phyloP scores from a whole-genome alignment of 106 monocot species.

The Triglochin maritima region DNA sequence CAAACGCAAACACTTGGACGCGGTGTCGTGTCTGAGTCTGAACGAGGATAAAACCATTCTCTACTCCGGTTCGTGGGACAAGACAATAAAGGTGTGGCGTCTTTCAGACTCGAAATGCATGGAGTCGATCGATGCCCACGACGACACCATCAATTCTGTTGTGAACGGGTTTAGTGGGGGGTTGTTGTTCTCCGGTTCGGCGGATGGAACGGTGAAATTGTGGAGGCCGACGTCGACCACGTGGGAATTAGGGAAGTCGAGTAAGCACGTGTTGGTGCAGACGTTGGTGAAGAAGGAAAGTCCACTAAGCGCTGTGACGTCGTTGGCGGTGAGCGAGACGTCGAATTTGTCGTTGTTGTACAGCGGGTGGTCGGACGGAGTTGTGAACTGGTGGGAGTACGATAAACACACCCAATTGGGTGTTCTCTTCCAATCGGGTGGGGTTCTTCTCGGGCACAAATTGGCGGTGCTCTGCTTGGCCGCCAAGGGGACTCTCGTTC shows the following conservation, averaged over 20 bases:
- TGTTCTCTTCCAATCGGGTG: slow-evolving; percentile 40
- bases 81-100: slow-evolving; percentile 60
- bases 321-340: slow-evolving; percentile 29
- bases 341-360: slow-evolving; percentile 37
- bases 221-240: slow-evolving; percentile 38
- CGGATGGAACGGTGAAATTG: slow-evolving; percentile 70
- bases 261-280: slow-evolving; percentile 25
- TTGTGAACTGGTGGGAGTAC: slow-evolving; percentile 52
- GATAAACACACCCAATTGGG: too few relatives aligned
- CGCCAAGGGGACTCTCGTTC: slow-evolving; percentile 29
- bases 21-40: slow-evolving; percentile 59
- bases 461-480: slow-evolving; percentile 75
- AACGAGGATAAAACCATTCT: slow-evolving; percentile 48
- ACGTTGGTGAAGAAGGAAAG: slow-evolving; percentile 49
- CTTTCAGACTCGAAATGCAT: slow-evolving; percentile 50
- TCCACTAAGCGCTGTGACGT: slow-evolving; percentile 62
- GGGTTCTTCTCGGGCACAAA: slow-evolving; percentile 47
- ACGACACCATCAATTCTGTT: slow-evolving; percentile 73
- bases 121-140: slow-evolving; percentile 67
- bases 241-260: slow-evolving; percentile 7
- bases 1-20: slow-evolving; percentile 55
- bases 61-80: slow-evolving; percentile 77
- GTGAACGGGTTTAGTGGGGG: slow-evolving; percentile 33
- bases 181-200: slow-evolving; percentile 63
- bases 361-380: slow-evolving; percentile 63